Evolutionary conservation across 495 filamentous ascomycete species (phyloP).

Genomic region (Penicillium psychrofluorescens): DNA sequence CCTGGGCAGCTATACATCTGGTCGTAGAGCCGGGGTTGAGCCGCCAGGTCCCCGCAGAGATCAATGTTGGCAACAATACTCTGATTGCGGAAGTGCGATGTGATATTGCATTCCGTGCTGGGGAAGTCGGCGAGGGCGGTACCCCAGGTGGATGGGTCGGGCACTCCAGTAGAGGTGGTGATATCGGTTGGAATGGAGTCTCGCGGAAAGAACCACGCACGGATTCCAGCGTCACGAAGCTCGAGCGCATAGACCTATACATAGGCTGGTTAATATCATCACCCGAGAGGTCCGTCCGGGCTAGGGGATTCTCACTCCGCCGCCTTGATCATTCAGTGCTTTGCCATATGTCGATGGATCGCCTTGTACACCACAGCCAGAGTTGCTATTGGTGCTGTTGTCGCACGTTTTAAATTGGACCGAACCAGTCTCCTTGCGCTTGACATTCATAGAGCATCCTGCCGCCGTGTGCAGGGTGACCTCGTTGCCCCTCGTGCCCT

Average conservation of each 20-base stretch:
- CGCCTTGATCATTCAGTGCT: constrained; percentile 38
- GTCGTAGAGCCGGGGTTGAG: constrained; percentile 25
- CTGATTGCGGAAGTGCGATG: constrained; percentile 40
- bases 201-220: constrained; percentile 43
- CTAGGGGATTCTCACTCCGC: constrained; percentile 25
- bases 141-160: constrained; percentile 42
- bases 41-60: constrained; percentile 38
- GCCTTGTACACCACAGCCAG: constrained; percentile 39
- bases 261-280: not conserved
- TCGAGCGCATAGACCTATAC: constrained; percentile 38
- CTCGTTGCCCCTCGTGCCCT: constrained; percentile 36
- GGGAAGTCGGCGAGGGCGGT: constrained; percentile 45
- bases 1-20: constrained; percentile 36
- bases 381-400: constrained; percentile 28
- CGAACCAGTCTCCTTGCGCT: constrained; percentile 34
- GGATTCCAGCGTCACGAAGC: constrained; percentile 36
- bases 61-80: constrained; percentile 48
- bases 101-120: constrained; percentile 39
- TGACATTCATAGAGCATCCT: constrained; percentile 40
- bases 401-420: constrained; percentile 24
- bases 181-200: constrained; percentile 32
- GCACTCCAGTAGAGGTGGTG: constrained; percentile 10
- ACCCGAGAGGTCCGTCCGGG: too few relatives aligned
- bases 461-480: constrained; percentile 38
- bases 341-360: constrained; percentile 27